phyloP scores from a whole-genome alignment of 2,329 filamentous ascomycete genomes.

The Exophiala mesophila region DNA sequence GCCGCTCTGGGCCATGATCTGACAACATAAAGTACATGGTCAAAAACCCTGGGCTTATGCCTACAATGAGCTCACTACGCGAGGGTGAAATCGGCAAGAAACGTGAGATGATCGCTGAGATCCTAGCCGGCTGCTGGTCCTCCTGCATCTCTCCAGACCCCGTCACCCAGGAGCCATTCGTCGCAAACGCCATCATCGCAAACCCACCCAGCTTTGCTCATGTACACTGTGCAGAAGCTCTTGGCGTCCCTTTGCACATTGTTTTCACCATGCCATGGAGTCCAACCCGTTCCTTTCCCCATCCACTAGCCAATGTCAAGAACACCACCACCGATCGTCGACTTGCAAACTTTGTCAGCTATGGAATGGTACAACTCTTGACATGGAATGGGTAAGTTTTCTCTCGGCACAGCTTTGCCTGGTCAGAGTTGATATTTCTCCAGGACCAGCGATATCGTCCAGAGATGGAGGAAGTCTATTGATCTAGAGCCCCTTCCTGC shows the following conservation, averaged over 20 bases:
- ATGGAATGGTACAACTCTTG: slow-evolving; percentile 45
- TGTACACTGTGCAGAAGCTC: slow-evolving; percentile 46
- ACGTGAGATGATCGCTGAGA: slow-evolving; percentile 33
- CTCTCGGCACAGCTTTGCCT: no score
- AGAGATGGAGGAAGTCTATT: slow-evolving; percentile 36
- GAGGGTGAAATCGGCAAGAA: slow-evolving; percentile 33
- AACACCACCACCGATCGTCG: slow-evolving; percentile 30
- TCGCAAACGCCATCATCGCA: slow-evolving; percentile 53
- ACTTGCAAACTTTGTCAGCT: slow-evolving; percentile 43
- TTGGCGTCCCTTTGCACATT: slow-evolving; percentile 48
- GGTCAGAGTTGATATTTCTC: no score
- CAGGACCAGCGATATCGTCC: slow-evolving; percentile 45
- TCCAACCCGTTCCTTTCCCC: slow-evolving; percentile 42
- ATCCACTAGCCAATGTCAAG: slow-evolving; percentile 48
- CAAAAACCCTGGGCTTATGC: slow-evolving; percentile 44
- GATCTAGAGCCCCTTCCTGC: slow-evolving; percentile 38
- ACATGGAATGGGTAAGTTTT: slow-evolving; percentile 44
- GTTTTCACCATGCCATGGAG: slow-evolving; percentile 53
- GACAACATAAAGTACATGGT: slow-evolving; percentile 44
- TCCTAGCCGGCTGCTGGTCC: slow-evolving; percentile 38
- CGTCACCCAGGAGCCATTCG: slow-evolving; percentile 36
- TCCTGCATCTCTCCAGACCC: slow-evolving; percentile 36
- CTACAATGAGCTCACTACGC: slow-evolving; percentile 34
- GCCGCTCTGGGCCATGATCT: neutral
- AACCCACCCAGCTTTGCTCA: slow-evolving; percentile 41